Evolutionary conservation across 2,329 filamentous ascomycete genomes (phyloP).

Genomic region (Didymella pinodella): DNA sequence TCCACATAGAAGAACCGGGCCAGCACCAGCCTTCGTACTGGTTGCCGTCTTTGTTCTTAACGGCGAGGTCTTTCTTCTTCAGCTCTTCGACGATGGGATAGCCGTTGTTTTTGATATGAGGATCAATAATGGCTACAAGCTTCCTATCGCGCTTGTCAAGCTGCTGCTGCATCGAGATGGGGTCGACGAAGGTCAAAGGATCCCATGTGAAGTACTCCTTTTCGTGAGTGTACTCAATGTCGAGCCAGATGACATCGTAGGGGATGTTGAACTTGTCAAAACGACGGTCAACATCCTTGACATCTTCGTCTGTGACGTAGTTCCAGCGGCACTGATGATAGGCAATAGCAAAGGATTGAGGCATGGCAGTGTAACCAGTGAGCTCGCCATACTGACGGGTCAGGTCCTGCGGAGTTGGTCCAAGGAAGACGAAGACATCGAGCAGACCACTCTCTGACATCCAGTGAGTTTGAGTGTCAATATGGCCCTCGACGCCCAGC

Average conservation of each 20-base stretch:
- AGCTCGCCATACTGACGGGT: constrained; percentile 85
- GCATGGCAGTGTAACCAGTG: constrained; percentile 89
- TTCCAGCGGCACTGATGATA: constrained; percentile 99
- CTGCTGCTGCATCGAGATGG: constrained; percentile 85
- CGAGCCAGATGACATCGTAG: constrained; percentile 98
- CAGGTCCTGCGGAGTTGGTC: constrained; percentile 83
- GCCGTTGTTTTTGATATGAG: constrained; percentile 93
- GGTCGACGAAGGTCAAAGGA: constrained; percentile 83
- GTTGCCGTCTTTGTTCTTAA: constrained; percentile 88
- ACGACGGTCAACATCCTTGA: constrained; percentile 93
- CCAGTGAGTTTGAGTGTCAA: constrained; percentile 91
- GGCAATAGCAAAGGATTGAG: constrained; percentile 88
- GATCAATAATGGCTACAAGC: constrained; percentile 93
- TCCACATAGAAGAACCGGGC: constrained; percentile 96
- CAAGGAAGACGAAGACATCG: constrained; percentile 94
- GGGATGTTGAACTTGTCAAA: constrained; percentile 96
- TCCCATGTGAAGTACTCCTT: constrained; percentile 99
- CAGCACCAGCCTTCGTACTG: constrained; percentile 98
- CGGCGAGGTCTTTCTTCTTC: constrained; percentile 81
- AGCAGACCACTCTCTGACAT: constrained; percentile 90
- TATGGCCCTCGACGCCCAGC: constrained; percentile 73
- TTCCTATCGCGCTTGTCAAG: constrained; percentile 86
- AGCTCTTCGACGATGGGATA: constrained; percentile 82
- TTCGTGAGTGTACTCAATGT: constrained; percentile 96
- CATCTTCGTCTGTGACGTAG: constrained; percentile 95